Conservation (phyloP, 2,329 filamentous ascomycete genomes). For the Trichophyton simii region DNA sequence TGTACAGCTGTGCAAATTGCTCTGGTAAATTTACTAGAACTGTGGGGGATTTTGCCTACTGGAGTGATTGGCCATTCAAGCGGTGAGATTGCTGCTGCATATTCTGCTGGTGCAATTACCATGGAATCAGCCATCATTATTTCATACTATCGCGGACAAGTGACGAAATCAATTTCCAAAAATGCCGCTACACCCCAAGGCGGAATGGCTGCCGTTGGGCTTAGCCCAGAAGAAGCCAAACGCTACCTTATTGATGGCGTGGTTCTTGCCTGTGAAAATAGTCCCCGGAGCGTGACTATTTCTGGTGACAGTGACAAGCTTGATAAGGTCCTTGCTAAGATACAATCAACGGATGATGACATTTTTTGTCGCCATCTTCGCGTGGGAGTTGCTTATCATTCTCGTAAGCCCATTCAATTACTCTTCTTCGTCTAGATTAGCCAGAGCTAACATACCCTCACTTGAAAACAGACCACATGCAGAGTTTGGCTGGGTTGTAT, state of each 20-base stretch:
- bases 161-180: background rate
- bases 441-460: background rate
- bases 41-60: constrained; percentile 17
- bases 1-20: constrained; percentile 23
- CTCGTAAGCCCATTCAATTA: background rate
- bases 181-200: background rate
- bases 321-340: background rate
- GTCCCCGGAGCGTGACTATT: constrained; percentile 25
- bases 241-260: constrained; percentile 9
- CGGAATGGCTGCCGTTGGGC: constrained; percentile 14
- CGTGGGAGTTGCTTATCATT: constrained; percentile 25
- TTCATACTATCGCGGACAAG: constrained; percentile 15
- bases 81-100: constrained; percentile 25
- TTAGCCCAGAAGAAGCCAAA: background rate
- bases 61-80: constrained; percentile 23
- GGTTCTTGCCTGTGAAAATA: constrained; percentile 28
- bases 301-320: constrained; percentile 26
- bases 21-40: constrained; percentile 19
- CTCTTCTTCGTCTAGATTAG: background rate
- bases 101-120: constrained; percentile 17
- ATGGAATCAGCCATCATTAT: constrained; percentile 12
- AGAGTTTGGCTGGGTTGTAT: constrained; percentile 13
- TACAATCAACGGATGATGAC: constrained; percentile 5
- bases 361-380: constrained; percentile 6
- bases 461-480: constrained; percentile 14